Evolutionary conservation across 2,329 filamentous ascomycete species (phyloP).

Genomic region (Pestalotiopsis sp.): DNA sequence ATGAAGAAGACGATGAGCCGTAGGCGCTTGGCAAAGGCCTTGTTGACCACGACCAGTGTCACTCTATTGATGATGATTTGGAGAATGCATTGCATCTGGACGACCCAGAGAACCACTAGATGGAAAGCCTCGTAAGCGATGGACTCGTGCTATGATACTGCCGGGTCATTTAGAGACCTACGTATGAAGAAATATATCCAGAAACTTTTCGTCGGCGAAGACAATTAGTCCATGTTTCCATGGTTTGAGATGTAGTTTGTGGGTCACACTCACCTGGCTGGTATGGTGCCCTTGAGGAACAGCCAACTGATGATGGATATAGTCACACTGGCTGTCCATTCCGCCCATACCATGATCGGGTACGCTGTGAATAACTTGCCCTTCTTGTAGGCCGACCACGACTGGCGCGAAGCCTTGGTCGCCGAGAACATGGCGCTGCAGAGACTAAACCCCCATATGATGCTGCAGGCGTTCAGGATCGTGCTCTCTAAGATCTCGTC

Average conservation of each 20-base stretch:
- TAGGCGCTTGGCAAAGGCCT: slow-evolving; percentile 35
- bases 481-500: background rate
- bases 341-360: slow-evolving; percentile 37
- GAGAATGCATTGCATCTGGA: slow-evolving; percentile 51
- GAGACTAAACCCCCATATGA: slow-evolving; percentile 33
- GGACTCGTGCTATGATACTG: background rate
- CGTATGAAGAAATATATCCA: slow-evolving; percentile 15
- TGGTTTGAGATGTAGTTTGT: too few relatives aligned
- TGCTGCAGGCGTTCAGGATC: slow-evolving; percentile 32
- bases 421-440: slow-evolving; percentile 31
- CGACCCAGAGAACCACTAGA: background rate
- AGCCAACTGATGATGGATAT: slow-evolving; percentile 34
- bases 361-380: slow-evolving; percentile 31
- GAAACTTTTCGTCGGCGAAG: slow-evolving; percentile 1
- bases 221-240: background rate
- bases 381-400: slow-evolving; percentile 22
- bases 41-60: slow-evolving; percentile 45
- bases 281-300: slow-evolving; percentile 15
- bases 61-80: slow-evolving; percentile 60
- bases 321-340: slow-evolving; percentile 28
- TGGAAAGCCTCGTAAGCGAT: too few relatives aligned
- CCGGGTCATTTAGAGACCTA: background rate
- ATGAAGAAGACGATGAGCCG: slow-evolving; percentile 47
- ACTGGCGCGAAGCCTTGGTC: slow-evolving; percentile 33
- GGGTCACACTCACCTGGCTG: slow-evolving; percentile 8